Conservation (phyloP, 108 stramenopile species). For the Chaetoceros tenuissimus region DNA sequence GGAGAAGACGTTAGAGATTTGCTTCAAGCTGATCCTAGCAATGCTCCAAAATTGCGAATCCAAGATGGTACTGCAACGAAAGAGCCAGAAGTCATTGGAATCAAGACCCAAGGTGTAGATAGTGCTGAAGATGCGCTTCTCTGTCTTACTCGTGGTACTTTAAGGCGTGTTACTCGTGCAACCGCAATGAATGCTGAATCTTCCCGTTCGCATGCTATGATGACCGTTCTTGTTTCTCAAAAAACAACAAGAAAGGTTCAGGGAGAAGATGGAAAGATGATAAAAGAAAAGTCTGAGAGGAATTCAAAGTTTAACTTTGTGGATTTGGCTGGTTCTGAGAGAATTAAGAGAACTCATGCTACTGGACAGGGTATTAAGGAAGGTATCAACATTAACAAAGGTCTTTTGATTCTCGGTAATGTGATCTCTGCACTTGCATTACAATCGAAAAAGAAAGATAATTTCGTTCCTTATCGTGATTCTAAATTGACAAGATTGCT, state of each 20-base stretch:
- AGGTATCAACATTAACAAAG: constrained; percentile 96
- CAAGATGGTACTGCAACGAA: constrained; percentile 47
- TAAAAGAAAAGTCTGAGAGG: constrained; percentile 8
- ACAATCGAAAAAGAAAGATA: constrained; percentile 49
- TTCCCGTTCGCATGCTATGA: constrained; percentile 82
- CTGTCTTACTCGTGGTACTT: constrained; percentile 71
- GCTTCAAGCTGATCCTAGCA: constrained; percentile 27
- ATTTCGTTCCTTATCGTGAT: constrained; percentile 94
- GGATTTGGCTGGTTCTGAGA: constrained; percentile 90
- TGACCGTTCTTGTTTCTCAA: constrained; percentile 73
- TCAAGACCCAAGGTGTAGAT: constrained; percentile 56
- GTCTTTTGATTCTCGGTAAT: constrained; percentile 92
- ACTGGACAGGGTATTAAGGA: constrained; percentile 83
- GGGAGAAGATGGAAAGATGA: constrained; percentile 5
- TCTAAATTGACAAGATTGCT: constrained; percentile 87
- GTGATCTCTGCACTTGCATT: constrained; percentile 92
- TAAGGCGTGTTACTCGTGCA: constrained; percentile 80
- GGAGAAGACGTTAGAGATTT: constrained; percentile 92
- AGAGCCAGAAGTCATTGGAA: constrained; percentile 84
- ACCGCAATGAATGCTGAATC: constrained; percentile 86
- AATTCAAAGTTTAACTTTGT: constrained; percentile 72
- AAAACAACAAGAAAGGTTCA: constrained; percentile 22
- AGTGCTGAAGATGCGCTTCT: constrained; percentile 78
- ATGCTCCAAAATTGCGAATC: constrained; percentile 45
- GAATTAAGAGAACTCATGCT: constrained; percentile 70